Base-by-base conservation (phyloP, 495 filamentous ascomycete genomes). In the Lichina pygmaea region DNA sequence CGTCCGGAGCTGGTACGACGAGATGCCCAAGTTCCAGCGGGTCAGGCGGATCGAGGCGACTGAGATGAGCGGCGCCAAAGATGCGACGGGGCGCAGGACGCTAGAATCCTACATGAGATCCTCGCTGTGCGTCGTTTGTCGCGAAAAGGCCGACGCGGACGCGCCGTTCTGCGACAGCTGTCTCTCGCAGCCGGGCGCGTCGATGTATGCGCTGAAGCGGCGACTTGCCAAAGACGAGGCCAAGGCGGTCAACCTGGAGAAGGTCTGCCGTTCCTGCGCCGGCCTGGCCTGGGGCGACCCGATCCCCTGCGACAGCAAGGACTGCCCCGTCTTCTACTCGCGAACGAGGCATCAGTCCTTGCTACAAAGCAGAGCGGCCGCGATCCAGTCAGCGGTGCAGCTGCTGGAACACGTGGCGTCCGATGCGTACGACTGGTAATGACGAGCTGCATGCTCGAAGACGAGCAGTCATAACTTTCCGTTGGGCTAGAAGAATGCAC, bases 311-410 rank as follows among this genome's bases (percentile, higher is more conserved):
- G 82, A 93, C 54, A 92, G 79, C 51, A 68, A 75, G 57, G 89
- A 93, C 58, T 97, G 89, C 56, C 80, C 85, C 0, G 81, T 93
- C 3, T 94, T 89, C 53, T 97, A 94, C 56, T 78, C 78, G 2
- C 62, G 91, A 44, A 72, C 78, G 9, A 78, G 77, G 59, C 77
- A 85, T 59, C 56, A 58, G 46, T 66, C 75, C 9, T 60, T 66
- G 57, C 64, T 80, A 50, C 65, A 62, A 46, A 71, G 65, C 49
- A 67, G 75, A 51, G 74, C 55, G 59, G 58, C 45, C 9, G 49
- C n/a, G 30, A 42, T 33, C 10, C 8, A 37, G 42, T 42, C 46
- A 5, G 38, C 31, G 46, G n/a, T 48, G 41, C 11, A 36, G 24
- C 11, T 39, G 36, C 13, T 6, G 13, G 36, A 39, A 15, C 10